Evolutionary conservation across 164 flowering plant genomes (phyloP).

Genomic region (Akebia trifoliata): DNA sequence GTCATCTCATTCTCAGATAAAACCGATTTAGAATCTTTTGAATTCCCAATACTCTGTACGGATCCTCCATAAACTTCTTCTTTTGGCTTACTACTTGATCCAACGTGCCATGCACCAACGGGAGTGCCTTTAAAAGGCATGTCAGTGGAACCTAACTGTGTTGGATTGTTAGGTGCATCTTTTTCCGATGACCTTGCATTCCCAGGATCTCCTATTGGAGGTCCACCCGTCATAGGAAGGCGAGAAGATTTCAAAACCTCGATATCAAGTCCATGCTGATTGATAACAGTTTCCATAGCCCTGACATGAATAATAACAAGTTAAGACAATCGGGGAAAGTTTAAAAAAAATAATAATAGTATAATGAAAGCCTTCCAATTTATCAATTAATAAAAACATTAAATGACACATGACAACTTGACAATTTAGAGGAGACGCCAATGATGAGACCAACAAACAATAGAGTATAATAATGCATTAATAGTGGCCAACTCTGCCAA

Average conservation of each 20-base stretch:
- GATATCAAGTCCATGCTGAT: conserved; percentile 84
- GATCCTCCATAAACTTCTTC: conserved; percentile 43
- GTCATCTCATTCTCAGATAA: conserved; percentile 44
- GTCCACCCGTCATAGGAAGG: conserved; percentile 53
- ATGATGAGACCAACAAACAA: too few species aligned
- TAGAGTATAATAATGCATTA: too few species aligned
- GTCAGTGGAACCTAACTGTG: conserved; percentile 9
- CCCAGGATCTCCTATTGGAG: conserved; percentile 55
- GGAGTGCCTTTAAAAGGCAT: conserved; percentile 18
- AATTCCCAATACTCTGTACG: conserved; percentile 36
- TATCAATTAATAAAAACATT: too few species aligned
- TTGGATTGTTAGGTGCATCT: conserved; percentile 13
- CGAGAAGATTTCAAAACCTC: conserved; percentile 78
- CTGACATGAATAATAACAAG: conserved; percentile 29
- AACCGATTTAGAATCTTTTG: conserved; percentile 42
- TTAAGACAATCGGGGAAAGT: neutral
- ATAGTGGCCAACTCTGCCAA: too few species aligned
- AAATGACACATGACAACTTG: too few species aligned
- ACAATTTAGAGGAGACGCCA: too few species aligned
- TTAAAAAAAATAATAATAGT: neutral
- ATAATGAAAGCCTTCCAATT: neutral
- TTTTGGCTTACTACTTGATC: conserved; percentile 19
- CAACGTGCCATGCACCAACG: conserved; percentile 22
- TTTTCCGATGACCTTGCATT: conserved; percentile 20
- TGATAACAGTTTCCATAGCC: conserved; percentile 99